A percentile compares a stretch with the other conserved stretches of the same genome.
phyloP scores from a whole-genome alignment of 2,329 filamentous ascomycete species.

The Penicillium sp. region DNA sequence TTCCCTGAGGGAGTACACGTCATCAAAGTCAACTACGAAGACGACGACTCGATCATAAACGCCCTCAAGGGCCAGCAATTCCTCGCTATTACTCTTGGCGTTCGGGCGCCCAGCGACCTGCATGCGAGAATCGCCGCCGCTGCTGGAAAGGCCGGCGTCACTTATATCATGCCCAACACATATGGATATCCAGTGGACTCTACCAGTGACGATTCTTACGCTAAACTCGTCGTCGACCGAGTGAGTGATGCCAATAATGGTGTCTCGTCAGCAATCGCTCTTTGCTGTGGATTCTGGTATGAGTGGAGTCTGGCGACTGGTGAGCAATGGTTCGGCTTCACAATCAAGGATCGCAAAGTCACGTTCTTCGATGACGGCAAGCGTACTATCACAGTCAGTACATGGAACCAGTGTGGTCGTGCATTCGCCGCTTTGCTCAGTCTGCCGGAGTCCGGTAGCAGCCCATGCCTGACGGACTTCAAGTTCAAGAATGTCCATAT shows the following conservation, averaged over 20 bases:
- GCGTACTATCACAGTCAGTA: constrained; percentile 58
- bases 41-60: constrained; percentile 44
- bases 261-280: constrained; percentile 40
- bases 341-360: constrained; percentile 43
- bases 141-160: constrained; percentile 54
- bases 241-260: constrained; percentile 38
- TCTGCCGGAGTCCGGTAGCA: constrained; percentile 40
- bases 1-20: constrained; percentile 48
- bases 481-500: constrained; percentile 54
- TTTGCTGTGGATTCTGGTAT: constrained; percentile 54
- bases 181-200: constrained; percentile 32
- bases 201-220: constrained; percentile 22
- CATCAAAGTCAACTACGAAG: constrained; percentile 49
- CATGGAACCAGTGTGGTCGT: constrained; percentile 56
- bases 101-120: constrained; percentile 43
- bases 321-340: constrained; percentile 47
- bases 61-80: constrained; percentile 56
- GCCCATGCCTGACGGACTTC: constrained; percentile 32
- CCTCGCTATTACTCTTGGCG: constrained; percentile 55
- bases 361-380: constrained; percentile 58
- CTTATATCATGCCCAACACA: constrained; percentile 56
- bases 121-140: constrained; percentile 54
- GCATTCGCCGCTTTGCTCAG: constrained; percentile 54
- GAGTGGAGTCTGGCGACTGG: constrained; percentile 48
- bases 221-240: constrained; percentile 23